phyloP scores from a whole-genome alignment of 2,329 filamentous ascomycete genomes.

The Calonectria pseudoturangicola region DNA sequence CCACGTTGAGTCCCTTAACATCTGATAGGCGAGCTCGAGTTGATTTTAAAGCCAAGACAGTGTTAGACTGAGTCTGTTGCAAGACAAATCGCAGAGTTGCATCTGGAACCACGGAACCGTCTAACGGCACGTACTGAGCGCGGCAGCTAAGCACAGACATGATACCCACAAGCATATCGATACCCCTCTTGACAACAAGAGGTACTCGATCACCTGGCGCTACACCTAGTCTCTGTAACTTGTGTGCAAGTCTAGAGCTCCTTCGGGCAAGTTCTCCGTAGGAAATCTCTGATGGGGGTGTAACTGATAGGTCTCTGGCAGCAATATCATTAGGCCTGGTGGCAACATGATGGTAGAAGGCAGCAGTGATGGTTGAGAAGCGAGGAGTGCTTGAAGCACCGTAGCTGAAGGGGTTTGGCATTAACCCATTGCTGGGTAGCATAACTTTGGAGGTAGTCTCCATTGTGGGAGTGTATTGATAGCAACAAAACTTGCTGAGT shows the following conservation, averaged over 20 bases:
- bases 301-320: constrained; percentile 59
- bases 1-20: constrained; percentile 47
- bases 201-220: constrained; percentile 69
- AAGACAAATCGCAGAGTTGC: constrained; percentile 70
- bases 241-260: constrained; percentile 60
- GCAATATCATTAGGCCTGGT: constrained; percentile 61
- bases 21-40: constrained; percentile 56
- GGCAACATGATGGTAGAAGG: constrained; percentile 61
- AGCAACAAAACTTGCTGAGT: not conserved
- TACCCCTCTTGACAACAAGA: constrained; percentile 72
- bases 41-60: constrained; percentile 66
- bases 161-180: constrained; percentile 75
- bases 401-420: constrained; percentile 49
- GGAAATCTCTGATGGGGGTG: constrained; percentile 60
- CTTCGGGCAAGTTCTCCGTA: constrained; percentile 65
- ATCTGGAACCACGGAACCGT: constrained; percentile 72
- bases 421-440: constrained; percentile 30
- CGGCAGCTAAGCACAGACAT: constrained; percentile 73
- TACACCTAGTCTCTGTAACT: constrained; percentile 63
- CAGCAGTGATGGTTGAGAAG: constrained; percentile 59
- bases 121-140: constrained; percentile 76
- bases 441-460: constrained; percentile 27
- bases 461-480: constrained; percentile 41
- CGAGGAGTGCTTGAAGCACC: constrained; percentile 45
- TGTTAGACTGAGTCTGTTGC: constrained; percentile 64